Conservation (phyloP, 768 basidiomycete species). For the Naganishia vishniacii region DNA sequence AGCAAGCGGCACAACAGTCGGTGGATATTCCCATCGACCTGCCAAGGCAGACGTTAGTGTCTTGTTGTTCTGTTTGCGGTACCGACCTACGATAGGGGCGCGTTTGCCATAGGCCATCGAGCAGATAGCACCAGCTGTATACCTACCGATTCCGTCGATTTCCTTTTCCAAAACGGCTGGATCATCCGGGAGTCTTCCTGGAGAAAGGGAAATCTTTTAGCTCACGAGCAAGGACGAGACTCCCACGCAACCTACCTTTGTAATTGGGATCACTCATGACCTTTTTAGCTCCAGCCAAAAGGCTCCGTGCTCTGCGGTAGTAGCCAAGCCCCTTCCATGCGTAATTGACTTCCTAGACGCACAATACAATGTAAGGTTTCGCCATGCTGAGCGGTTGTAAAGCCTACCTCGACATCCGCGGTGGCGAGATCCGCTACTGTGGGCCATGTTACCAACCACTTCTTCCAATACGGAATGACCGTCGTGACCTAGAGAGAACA, state of each 20-base stretch:
- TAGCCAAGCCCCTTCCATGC: constrained; percentile 87
- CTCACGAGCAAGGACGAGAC: neutral
- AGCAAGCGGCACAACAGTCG: constrained; percentile 76
- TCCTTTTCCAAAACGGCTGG: constrained; percentile 72
- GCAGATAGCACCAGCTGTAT: constrained; percentile 64
- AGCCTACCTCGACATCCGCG: constrained; percentile 44
- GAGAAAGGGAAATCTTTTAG: neutral
- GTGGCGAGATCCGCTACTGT: constrained; percentile 67
- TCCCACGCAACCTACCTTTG: constrained; percentile 29
- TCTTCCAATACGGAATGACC: constrained; percentile 90
- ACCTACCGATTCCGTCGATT: constrained; percentile 82
- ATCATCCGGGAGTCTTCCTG: constrained; percentile 70
- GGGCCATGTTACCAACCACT: constrained; percentile 82
- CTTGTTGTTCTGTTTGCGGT: neutral
- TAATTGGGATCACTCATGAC: constrained; percentile 53
- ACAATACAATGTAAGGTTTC: neutral
- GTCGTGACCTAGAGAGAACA: neutral
- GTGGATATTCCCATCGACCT: constrained; percentile 89
- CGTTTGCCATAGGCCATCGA: constrained; percentile 83
- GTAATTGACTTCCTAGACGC: constrained; percentile 65
- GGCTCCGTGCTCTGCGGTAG: constrained; percentile 75
- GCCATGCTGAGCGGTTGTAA: neutral
- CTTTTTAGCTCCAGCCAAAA: constrained; percentile 77
- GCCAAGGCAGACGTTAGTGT: constrained; percentile 11
- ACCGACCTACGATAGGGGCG: constrained; percentile 68